Percentiles rank a stretch among this genome's conserved stretches.
Conservation (phyloP, 176 grass and related monocot species). For the Paspalum notatum region DNA sequence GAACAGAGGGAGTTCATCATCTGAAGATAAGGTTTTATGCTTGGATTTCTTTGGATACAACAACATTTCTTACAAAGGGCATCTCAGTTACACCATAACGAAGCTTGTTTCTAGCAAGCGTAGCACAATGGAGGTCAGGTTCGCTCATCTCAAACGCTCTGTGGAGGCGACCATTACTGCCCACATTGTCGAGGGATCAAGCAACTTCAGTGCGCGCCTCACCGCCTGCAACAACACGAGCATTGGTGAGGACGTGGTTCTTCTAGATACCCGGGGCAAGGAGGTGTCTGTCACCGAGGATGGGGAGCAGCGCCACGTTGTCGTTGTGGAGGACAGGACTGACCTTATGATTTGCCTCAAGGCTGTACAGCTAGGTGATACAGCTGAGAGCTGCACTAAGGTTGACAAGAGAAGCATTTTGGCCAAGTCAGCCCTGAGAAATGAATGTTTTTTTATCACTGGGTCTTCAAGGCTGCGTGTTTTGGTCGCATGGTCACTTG, state of each 20-base stretch:
- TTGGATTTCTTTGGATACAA: background rate
- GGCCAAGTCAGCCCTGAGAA: background rate
- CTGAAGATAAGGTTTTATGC: background rate
- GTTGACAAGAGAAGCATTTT: background rate
- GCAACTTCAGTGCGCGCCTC: constrained; percentile 4
- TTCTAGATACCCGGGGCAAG: background rate
- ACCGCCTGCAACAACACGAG: background rate
- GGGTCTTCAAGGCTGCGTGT: background rate
- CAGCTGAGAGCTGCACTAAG: background rate
- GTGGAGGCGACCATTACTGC: constrained; percentile 17
- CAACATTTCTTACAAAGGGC: background rate
- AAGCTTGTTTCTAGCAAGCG: background rate
- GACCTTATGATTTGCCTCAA: background rate
- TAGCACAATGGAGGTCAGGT: background rate
- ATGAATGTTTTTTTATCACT: background rate
- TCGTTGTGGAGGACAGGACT: background rate
- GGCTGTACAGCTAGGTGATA: background rate
- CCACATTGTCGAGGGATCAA: background rate
- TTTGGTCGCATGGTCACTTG: background rate
- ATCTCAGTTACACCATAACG: background rate
- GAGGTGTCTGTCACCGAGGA: background rate
- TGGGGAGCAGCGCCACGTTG: background rate
- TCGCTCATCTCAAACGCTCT: background rate
- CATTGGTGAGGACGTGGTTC: constrained; percentile 12
- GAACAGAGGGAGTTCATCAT: background rate